phyloP scores from a whole-genome alignment of 208 protist genomes.

The Crithidia fasciculata region DNA sequence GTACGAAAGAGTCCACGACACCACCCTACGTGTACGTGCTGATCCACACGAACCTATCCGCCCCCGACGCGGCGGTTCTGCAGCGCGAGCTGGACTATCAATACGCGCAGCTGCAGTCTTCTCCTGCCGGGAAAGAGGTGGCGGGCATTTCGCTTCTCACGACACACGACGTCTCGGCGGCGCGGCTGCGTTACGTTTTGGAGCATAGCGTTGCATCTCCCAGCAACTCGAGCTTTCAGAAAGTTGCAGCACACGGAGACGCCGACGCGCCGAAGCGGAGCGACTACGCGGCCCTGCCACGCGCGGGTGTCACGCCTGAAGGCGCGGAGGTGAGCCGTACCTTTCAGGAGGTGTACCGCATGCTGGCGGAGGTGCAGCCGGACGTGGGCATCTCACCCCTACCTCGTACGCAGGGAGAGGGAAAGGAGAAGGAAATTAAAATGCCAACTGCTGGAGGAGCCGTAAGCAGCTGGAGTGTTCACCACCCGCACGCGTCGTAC shows the following conservation, averaged over 20 bases:
- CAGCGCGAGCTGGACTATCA: slow-evolving; percentile 32
- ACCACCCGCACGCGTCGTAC: background rate
- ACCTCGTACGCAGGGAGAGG: too few relatives aligned
- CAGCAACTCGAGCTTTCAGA: too few relatives aligned
- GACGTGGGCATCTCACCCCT: background rate
- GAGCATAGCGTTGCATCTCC: background rate
- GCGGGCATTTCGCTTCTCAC: slow-evolving; percentile 26
- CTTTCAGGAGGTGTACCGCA: slow-evolving; percentile 29
- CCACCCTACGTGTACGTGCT: slow-evolving; percentile 23
- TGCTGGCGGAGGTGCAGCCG: slow-evolving; percentile 26
- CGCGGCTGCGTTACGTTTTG: slow-evolving; percentile 28
- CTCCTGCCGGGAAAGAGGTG: slow-evolving; percentile 22
- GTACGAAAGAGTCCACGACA: background rate
- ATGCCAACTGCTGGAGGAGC: too few relatives aligned
- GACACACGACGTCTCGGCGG: slow-evolving; percentile 22
- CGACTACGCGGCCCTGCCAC: background rate
- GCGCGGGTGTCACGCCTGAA: slow-evolving; percentile 6
- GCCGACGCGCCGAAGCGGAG: too few relatives aligned
- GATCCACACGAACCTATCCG: slow-evolving; percentile 28
- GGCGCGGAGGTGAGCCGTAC: slow-evolving; percentile 2
- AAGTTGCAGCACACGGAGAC: too few relatives aligned
- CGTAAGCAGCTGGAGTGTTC: too few relatives aligned
- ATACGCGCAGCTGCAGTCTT: slow-evolving; percentile 17
- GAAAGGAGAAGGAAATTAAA: too few relatives aligned
- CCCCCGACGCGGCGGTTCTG: slow-evolving; percentile 28